Conservation (phyloP, 192 early-diverging fungal genomes). For the Allomyces macrogynus region DNA sequence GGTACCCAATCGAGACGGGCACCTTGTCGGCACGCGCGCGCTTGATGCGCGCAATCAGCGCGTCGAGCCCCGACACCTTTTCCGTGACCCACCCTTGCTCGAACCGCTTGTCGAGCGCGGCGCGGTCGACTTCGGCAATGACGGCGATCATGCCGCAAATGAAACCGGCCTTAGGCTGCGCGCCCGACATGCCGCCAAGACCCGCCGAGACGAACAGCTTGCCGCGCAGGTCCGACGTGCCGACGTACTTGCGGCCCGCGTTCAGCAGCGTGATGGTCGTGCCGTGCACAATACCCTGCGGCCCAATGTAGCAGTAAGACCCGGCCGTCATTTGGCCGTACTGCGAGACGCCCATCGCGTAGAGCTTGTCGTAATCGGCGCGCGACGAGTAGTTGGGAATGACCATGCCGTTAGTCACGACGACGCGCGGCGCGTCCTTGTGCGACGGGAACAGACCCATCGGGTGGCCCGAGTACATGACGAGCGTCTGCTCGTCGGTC, state of each 20-base stretch:
- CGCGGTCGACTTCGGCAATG: slow-evolving; percentile 9
- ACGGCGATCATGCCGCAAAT: slow-evolving; percentile 9
- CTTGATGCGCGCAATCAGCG: slow-evolving; percentile 8
- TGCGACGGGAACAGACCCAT: slow-evolving; percentile 9
- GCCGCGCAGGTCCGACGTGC: slow-evolving; percentile 6
- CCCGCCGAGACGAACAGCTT: slow-evolving; percentile 10
- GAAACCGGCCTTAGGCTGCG: slow-evolving; percentile 8
- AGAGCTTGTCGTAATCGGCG: slow-evolving; percentile 7
- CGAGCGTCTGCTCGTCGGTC: slow-evolving; percentile 9
- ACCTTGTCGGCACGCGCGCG: slow-evolving; percentile 1
- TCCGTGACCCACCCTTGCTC: slow-evolving; percentile 1
- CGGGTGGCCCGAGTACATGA: slow-evolving; percentile 10
- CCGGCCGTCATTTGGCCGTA: slow-evolving; percentile 11
- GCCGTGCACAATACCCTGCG: slow-evolving; percentile 11
- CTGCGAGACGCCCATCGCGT: slow-evolving; percentile 6
- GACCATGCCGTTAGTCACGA: slow-evolving; percentile 11
- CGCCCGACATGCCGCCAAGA: slow-evolving; percentile 10
- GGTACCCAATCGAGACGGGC: slow-evolving; percentile 8
- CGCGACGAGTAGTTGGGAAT: slow-evolving; percentile 8
- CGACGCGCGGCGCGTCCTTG: slow-evolving; percentile 6
- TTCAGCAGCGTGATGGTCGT: slow-evolving; percentile 8
- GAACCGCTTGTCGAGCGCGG: not conserved
- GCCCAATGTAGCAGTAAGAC: slow-evolving; percentile 11
- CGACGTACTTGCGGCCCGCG: slow-evolving; percentile 8
- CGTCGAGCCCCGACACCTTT: slow-evolving; percentile 5